phyloP scores from a whole-genome alignment of 2,329 filamentous ascomycete genomes.

The Nannizziopsis barbatae region DNA sequence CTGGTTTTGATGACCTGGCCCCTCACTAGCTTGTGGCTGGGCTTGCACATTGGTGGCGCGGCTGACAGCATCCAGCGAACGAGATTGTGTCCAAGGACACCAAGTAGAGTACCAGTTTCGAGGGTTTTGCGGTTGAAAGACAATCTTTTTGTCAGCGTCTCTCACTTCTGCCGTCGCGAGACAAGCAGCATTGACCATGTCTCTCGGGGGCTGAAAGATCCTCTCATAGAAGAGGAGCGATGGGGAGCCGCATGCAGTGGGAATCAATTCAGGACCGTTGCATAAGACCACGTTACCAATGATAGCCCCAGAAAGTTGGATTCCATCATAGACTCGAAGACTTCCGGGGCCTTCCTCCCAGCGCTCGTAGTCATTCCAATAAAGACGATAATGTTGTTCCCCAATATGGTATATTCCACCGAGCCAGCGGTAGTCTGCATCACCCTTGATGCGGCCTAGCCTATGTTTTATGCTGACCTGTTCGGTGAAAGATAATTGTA shows the following conservation, averaged over 20 bases:
- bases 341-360: constrained; percentile 19
- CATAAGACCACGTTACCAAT: constrained; percentile 12
- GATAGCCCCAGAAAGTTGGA: constrained; percentile 20
- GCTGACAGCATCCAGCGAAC: too few relatives aligned
- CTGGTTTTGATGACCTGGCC: too few relatives aligned
- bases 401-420: constrained; percentile 27
- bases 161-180: not conserved
- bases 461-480: not conserved
- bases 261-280: too few relatives aligned
- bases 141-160: not conserved
- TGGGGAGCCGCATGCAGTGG: constrained; percentile 12
- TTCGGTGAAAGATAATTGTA: constrained; percentile 20
- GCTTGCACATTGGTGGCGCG: too few relatives aligned
- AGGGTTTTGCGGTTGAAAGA: too few relatives aligned
- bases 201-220: constrained; percentile 6
- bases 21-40: too few relatives aligned
- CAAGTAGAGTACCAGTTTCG: too few relatives aligned
- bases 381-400: constrained; percentile 20
- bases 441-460: constrained; percentile 7
- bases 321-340: constrained; percentile 26
- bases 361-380: constrained; percentile 24
- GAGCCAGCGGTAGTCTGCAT: constrained; percentile 29
- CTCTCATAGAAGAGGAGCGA: constrained; percentile 29
- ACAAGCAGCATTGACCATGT: not conserved
- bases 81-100: too few relatives aligned